Evolutionary conservation across 1,139 yeast species (phyloP), one percentile per base, ranked within the genome.

Genomic region (Magnusiomyces suaveolens): DNA sequence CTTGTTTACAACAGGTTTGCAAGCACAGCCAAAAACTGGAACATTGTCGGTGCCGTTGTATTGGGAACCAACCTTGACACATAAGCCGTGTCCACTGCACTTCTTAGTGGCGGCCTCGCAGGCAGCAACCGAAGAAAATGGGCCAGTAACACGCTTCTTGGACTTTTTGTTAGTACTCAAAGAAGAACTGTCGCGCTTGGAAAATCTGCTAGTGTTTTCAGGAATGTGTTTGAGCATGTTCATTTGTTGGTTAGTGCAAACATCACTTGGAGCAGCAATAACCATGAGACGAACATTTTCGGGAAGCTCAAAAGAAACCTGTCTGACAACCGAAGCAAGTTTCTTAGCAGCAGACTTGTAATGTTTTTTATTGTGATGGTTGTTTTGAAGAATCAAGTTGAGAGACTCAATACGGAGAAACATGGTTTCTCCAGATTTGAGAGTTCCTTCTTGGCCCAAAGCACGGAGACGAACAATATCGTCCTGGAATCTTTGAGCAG

Each of bases 41-140:
- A 56, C 57, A 43, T 68, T 69, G 25, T 71, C 70, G 26, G 69
- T 58, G 14, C 56, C 58, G 20, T 3, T 43, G 16, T 14, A 23
- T 3, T 24, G 12, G 20, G 4, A 38, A 12, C 50, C 55, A 3
- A 53, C 46, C 61, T 75, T 68, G 26, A 75, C 63, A 64, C 89
- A 83, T 16, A 68, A 55, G n/a, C 92, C 92, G 62, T 80, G 87
- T 46, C 78, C 76, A 32, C 79, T 76, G 70, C 92, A 84, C 53
- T 72, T 70, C 56, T 74, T 68, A 23, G 90, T 83, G 38, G 74
- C 68, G 16, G 69, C 72, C 56, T 74, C 70, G 68, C 92, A 84
- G 20, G 75, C 71, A 52, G 76, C 81, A 63, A 79, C 75, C 26
- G 81, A 68, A 26, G 24, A 33, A 46, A 32, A 57, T 18, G 54